Evolutionary conservation across 2,329 filamentous ascomycete genomes (phyloP), one percentile per base, ranked within the genome.

Genomic region (Mycocentrospora acerina): DNA sequence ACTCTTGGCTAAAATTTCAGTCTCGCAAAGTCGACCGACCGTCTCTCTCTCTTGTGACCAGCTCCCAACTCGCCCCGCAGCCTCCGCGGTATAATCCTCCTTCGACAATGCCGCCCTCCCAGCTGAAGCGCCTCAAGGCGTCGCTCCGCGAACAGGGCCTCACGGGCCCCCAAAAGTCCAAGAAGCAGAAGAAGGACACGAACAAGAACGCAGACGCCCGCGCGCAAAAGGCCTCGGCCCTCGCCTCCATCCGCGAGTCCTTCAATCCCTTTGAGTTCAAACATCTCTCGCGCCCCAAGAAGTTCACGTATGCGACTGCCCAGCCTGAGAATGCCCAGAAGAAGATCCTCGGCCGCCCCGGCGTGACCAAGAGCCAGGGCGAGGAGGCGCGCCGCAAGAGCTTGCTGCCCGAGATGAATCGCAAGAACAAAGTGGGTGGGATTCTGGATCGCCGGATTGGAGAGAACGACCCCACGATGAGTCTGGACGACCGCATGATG

Each of bases 181-280:
- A 97, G 63, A 97, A 96, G 71, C 87, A 88, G 67, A 87, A 88
- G 59, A 82, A 86, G 62, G 78, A 80, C 77, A 37, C 82, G 83
- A 66, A 82, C 82, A 81, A 80, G 40, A 78, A 77, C 47, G 81
- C 79, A 47, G 84, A 91, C 59, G 87, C 89, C 68, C 83, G 88
- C 44, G 78, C 88, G 17, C 82, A 89, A 64, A 82, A 86, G 61
- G 81, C 85, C 60, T 84, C 82, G 39, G 88, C 90, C 12, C 77
- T 98, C 47, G 83, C 87, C 55, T 82, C 81, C 40, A 96, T 98
- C 64, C 86, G 93, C 62, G 90, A 97, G 60, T 86, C 90, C 54
- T 97, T 97, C 79, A 98, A 98, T 66, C 93, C 93, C 0, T 98
- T 98, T 69, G 93, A 98, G 63, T 81, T 95, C 65, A 94, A 94